Evolutionary conservation across 108 stramenopile genomes (phyloP).

Genomic region (Epipyxis sp.): DNA sequence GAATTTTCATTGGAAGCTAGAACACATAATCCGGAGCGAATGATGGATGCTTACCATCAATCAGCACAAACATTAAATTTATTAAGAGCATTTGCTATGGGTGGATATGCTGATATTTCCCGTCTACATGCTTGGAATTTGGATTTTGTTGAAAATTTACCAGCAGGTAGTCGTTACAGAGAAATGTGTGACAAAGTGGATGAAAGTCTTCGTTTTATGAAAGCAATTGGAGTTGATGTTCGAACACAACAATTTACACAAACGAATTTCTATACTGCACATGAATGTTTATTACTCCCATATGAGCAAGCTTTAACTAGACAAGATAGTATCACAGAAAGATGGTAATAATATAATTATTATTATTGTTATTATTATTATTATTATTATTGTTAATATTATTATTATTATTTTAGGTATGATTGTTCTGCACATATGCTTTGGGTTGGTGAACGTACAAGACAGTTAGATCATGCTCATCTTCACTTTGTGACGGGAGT

Average conservation of each 20-base stretch:
- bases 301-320: slow-evolving; percentile 97
- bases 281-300: slow-evolving; percentile 93
- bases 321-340: slow-evolving; percentile 82
- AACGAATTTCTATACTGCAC: slow-evolving; percentile 90
- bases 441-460: slow-evolving; percentile 98
- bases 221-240: slow-evolving; percentile 72
- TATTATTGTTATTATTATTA: neutral
- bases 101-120: slow-evolving; percentile 91
- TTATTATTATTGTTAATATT: neutral
- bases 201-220: slow-evolving; percentile 89
- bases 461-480: slow-evolving; percentile 94
- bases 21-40: slow-evolving; percentile 71
- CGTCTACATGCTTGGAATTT: slow-evolving; percentile 93
- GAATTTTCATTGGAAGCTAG: slow-evolving; percentile 84
- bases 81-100: slow-evolving; percentile 85
- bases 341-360: neutral
- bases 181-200: slow-evolving; percentile 50
- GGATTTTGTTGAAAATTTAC: slow-evolving; percentile 81
- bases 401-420: too few relatives aligned
- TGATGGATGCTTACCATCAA: slow-evolving; percentile 85
- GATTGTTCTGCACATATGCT: slow-evolving; percentile 85
- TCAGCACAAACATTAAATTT: slow-evolving; percentile 92
- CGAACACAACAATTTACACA: slow-evolving; percentile 69
- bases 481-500: slow-evolving; percentile 94
- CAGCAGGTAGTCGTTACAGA: neutral